Conservation (phyloP, 768 basidiomycete species). For the Sistotremastrum suecicum region DNA sequence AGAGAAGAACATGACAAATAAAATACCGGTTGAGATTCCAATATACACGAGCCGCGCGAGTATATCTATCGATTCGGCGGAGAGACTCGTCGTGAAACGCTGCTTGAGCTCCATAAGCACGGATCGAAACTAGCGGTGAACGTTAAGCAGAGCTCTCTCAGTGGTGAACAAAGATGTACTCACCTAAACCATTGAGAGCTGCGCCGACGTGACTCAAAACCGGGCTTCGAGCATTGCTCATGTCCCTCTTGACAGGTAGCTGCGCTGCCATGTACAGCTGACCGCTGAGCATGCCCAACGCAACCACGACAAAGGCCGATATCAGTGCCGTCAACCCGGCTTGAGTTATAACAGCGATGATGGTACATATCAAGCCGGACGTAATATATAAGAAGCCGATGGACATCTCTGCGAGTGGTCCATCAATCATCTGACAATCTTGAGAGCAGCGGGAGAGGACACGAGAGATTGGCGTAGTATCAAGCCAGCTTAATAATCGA, state of each 20-base stretch:
- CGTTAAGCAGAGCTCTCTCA: too few relatives aligned
- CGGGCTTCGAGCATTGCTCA: conserved; percentile 21
- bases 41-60: conserved; percentile 12
- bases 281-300: conserved; percentile 18
- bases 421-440: conserved; percentile 9
- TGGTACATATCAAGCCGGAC: neutral
- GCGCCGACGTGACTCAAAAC: conserved; percentile 9
- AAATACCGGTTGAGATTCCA: conserved; percentile 19
- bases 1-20: neutral
- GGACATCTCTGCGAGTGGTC: neutral
- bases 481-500: conserved; percentile 12
- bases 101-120: conserved; percentile 26
- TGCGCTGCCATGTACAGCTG: conserved; percentile 24
- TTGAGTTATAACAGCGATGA: neutral
- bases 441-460: conserved; percentile 18
- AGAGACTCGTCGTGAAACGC: conserved; percentile 15
- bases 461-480: conserved; percentile 16
- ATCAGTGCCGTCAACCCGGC: neutral
- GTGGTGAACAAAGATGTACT: neutral
- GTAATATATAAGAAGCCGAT: neutral
- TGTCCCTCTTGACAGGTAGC: conserved; percentile 21
- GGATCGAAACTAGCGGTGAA: conserved; percentile 17
- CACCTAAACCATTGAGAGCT: conserved; percentile 4
- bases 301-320: conserved; percentile 7
- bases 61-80: conserved; percentile 22